Percentiles rank a stretch among this genome's conserved stretches.
phyloP scores from a whole-genome alignment of 2,329 filamentous ascomycete genomes.

The Xylariaceae sp. region DNA sequence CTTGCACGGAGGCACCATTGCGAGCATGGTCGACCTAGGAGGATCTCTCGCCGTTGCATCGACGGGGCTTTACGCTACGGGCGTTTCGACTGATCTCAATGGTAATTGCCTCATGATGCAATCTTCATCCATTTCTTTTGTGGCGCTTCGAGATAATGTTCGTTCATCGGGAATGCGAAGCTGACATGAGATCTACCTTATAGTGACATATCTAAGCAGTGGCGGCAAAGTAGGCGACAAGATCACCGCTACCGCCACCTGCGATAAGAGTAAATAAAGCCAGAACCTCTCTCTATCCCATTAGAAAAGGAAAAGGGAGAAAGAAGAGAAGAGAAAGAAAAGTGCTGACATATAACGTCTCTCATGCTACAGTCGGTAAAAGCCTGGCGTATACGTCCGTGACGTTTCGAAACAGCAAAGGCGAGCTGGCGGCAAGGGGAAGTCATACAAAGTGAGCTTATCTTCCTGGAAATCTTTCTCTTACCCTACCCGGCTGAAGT shows the following conservation, averaged over 20 bases:
- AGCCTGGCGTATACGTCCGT: constrained; percentile 57
- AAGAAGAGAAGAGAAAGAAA: too few relatives aligned
- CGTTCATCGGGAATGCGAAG: not conserved
- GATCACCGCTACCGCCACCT: constrained; percentile 51
- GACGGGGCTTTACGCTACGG: constrained; percentile 56
- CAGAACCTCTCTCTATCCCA: not conserved
- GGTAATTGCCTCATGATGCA: constrained; percentile 34
- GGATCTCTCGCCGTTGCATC: constrained; percentile 62
- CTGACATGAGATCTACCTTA: constrained; percentile 4
- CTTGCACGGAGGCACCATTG: constrained; percentile 73
- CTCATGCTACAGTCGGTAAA: constrained; percentile 47
- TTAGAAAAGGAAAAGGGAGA: too few relatives aligned
- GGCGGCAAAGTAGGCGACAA: constrained; percentile 54
- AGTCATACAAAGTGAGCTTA: constrained; percentile 58
- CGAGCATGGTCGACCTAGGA: constrained; percentile 65
- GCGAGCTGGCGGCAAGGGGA: constrained; percentile 55
- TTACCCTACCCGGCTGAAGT: not conserved
- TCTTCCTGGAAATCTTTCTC: not conserved
- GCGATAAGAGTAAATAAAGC: constrained; percentile 51
- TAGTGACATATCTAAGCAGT: constrained; percentile 58
- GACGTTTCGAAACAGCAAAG: constrained; percentile 53
- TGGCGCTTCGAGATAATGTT: not conserved
- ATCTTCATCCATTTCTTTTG: not conserved
- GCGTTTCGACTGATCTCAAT: constrained; percentile 60
- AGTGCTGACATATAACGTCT: not conserved